Evolutionary conservation across 2,329 filamentous ascomycete genomes (phyloP), one percentile per base, ranked within the genome.

Genomic region (Fusarium poae): DNA sequence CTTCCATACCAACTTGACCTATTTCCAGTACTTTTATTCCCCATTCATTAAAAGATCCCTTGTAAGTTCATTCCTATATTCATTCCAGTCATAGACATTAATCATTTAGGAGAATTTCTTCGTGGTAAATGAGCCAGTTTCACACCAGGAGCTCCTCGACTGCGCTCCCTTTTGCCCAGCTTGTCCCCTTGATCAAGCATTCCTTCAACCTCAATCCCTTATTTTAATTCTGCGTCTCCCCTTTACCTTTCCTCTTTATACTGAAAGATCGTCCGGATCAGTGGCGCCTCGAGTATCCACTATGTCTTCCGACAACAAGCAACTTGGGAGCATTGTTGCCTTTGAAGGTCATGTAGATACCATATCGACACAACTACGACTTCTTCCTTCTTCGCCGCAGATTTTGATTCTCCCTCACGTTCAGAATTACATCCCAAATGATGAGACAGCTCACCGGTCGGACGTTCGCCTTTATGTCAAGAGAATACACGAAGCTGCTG

Each of bases 381-480:
- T 90, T 5, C 82, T 91, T 13, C 88, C 88, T 11, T 82, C 81
- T 5, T 90, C 87, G 2, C 77, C 84, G 1, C 85, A 89, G 58
- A 84, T 90, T 37, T 76, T 89, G 25, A 81, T 89, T 35, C 78
- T 91, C 3, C 87, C 88, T 0, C 77, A 78, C 32, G 67, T 88
- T n/a, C 77, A 84, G 60, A 78, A 80, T 34, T 88, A 87, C 64
- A 65, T 85, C 27, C 72, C 77, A 20, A 69, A 70, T 8, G 73
- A 79, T 15, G 63, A 73, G 20, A 71, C 75, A 11, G 67, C 71
- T 21, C 63, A 74, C 16, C 67, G 57, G 3, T 77, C 80, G 52
- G 74, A 81, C 20, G 65, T 77, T 18, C 75, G 76, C 11, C 60
- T 68, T 16, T 78, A 83, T 65, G 81, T 90, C 60, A 82, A 81